These are phyloP conservation scores for Penicillium hordei DNA, from an alignment of 2,329 filamentous ascomycete species.

Conservation along the genomic window DNA sequence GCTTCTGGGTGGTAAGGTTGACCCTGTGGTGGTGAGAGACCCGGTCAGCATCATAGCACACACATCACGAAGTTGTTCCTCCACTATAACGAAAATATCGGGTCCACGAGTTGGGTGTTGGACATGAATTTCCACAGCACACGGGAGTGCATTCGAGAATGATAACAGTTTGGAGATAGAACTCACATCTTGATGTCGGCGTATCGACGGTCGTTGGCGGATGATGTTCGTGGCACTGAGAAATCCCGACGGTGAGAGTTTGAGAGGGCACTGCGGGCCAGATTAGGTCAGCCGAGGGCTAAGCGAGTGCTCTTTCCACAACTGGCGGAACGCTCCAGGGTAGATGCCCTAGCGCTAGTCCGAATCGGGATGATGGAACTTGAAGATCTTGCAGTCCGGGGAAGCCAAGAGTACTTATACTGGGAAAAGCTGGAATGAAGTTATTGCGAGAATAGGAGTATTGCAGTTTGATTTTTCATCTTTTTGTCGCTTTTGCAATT, in stretches of 20 bases:
- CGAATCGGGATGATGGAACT: constrained; percentile 10
- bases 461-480: not conserved
- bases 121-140: constrained; percentile 4
- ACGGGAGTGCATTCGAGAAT: constrained; percentile 21
- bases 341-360: constrained; percentile 17
- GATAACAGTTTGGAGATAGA: constrained; percentile 29
- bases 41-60: constrained; percentile 34
- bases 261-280: constrained; percentile 34
- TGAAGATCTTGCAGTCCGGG: constrained; percentile 8
- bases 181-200: constrained; percentile 50
- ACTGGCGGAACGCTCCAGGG: constrained; percentile 4
- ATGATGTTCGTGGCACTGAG: constrained; percentile 46
- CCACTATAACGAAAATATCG: constrained; percentile 15
- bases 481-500: not conserved
- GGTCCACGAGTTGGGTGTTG: constrained; percentile 11
- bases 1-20: constrained; percentile 99
- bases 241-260: constrained; percentile 43
- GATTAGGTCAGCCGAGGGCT: constrained; percentile 42
- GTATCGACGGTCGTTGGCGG: constrained; percentile 49
- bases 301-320: constrained; percentile 32
- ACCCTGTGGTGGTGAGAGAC: constrained; percentile 65
- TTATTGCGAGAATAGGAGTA: not conserved
- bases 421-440: not conserved
- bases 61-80: constrained; percentile 17
- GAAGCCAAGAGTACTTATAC: constrained; percentile 1